Percentiles rank a stretch among this genome's conserved stretches.
Evolutionary conservation across 1,139 yeast genomes (phyloP).

Genomic region (Kodamaea sp.): DNA sequence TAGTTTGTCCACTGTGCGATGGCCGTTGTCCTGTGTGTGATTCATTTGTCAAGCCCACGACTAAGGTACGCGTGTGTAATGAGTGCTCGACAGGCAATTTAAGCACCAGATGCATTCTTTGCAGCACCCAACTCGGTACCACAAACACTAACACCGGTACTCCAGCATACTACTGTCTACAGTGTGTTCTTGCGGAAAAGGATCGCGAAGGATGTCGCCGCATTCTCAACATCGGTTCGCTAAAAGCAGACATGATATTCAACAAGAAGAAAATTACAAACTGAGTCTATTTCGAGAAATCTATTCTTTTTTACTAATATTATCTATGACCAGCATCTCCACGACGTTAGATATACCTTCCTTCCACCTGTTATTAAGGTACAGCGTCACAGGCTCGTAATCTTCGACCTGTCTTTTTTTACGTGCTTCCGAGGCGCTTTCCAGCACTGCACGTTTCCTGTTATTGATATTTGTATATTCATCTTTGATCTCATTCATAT

Average conservation of each 20-base stretch:
- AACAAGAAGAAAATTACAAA: slow-evolving; percentile 36
- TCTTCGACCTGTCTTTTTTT: slow-evolving; percentile 34
- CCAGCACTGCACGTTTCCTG: slow-evolving; percentile 29
- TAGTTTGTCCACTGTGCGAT: slow-evolving; percentile 80
- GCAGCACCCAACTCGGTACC: slow-evolving; percentile 56
- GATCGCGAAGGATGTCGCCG: slow-evolving; percentile 94
- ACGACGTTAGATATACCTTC: slow-evolving; percentile 37
- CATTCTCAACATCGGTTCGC: slow-evolving; percentile 74
- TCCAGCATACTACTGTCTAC: slow-evolving; percentile 81
- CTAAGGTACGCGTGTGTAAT: slow-evolving; percentile 74
- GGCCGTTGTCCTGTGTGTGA: slow-evolving; percentile 93
- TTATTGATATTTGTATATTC: slow-evolving; percentile 16
- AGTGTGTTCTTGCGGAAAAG: slow-evolving; percentile 76
- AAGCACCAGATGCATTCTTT: slow-evolving; percentile 65
- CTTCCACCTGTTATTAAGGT: slow-evolving; percentile 36
- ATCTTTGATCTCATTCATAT: slow-evolving; percentile 17
- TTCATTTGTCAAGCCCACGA: slow-evolving; percentile 73
- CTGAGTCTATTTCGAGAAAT: not conserved
- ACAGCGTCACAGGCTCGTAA: slow-evolving; percentile 33
- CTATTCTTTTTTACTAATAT: slow-evolving; percentile 15
- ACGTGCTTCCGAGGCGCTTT: slow-evolving; percentile 28
- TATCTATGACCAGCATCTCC: slow-evolving; percentile 32
- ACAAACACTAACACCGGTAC: slow-evolving; percentile 25
- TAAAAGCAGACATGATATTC: slow-evolving; percentile 63
- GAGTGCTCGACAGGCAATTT: slow-evolving; percentile 72